phyloP scores from a whole-genome alignment of 495 filamentous ascomycete species.

The Talaromyces stipitatus region DNA sequence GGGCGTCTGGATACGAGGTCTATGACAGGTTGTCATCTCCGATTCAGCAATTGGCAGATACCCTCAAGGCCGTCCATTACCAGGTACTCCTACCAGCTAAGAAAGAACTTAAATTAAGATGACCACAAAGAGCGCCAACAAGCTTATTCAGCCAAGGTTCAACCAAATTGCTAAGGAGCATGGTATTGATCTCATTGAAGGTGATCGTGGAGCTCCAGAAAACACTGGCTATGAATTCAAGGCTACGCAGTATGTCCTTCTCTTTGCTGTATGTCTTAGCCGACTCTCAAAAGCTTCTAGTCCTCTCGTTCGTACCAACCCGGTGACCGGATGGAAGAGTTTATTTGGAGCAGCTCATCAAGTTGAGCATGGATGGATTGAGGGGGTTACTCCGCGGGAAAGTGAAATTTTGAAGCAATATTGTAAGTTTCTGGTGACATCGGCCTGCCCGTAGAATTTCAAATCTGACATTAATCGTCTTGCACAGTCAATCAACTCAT shows the following conservation, averaged over 20 bases:
- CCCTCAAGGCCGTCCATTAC: constrained; percentile 50
- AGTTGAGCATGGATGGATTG: constrained; percentile 38
- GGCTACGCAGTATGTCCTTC: constrained; percentile 47
- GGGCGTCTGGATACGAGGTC: constrained; percentile 65
- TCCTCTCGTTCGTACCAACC: constrained; percentile 58
- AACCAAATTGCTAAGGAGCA: constrained; percentile 33
- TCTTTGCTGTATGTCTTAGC: not conserved
- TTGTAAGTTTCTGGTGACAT: not conserved
- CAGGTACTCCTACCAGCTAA: not conserved
- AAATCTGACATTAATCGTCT: constrained; percentile 45
- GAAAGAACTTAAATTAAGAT: not conserved
- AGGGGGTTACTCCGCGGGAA: constrained; percentile 25
- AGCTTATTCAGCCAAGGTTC: constrained; percentile 38
- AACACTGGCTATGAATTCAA: constrained; percentile 50
- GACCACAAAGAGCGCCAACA: not conserved
- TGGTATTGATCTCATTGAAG: constrained; percentile 7
- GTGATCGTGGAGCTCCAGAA: constrained; percentile 50
- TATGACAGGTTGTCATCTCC: constrained; percentile 61
- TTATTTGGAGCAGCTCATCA: constrained; percentile 59
- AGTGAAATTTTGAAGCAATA: constrained; percentile 1
- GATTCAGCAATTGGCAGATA: constrained; percentile 56
- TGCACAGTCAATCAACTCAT: constrained; percentile 42
- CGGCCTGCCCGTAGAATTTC: too few species aligned
- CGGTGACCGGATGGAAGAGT: constrained; percentile 71
- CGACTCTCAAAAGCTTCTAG: not conserved